Percentiles rank a stretch among this genome's conserved stretches.
Conservation (phyloP, 2,329 filamentous ascomycete species). For the Aspergillus sp. region DNA sequence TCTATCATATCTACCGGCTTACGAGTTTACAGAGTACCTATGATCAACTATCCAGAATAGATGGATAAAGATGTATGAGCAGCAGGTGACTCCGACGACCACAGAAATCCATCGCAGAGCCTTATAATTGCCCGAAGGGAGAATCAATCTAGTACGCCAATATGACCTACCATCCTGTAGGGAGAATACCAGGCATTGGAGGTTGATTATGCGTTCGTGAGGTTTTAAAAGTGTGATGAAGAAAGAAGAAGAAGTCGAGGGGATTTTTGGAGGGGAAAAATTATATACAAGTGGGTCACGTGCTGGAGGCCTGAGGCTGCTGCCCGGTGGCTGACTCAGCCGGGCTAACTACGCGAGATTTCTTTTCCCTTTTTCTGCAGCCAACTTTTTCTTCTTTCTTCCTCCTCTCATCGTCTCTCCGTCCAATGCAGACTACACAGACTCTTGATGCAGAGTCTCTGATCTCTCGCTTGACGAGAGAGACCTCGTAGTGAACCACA, state of each 20-base stretch:
- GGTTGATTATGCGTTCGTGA: conserved; percentile 51
- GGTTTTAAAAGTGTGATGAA: conserved; percentile 41
- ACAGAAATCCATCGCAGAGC: conserved; percentile 29
- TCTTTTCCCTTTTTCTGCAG: background rate
- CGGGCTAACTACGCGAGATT: background rate
- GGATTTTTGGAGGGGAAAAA: background rate
- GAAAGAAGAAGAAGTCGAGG: conserved; percentile 4
- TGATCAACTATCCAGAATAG: background rate
- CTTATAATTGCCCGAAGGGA: conserved; percentile 26
- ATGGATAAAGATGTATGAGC: conserved; percentile 33
- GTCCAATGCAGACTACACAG: too few species aligned
- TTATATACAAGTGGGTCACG: conserved; percentile 15
- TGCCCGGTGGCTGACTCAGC: background rate
- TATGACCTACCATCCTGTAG: conserved; percentile 49
- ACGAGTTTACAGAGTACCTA: background rate
- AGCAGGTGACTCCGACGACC: conserved; percentile 39
- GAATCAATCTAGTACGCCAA: conserved; percentile 46
- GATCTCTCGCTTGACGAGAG: too few species aligned
- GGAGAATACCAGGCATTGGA: conserved; percentile 36
- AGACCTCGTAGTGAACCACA: conserved; percentile 25
- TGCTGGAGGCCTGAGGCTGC: background rate
- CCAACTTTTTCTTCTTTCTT: background rate
- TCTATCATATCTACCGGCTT: too few species aligned
- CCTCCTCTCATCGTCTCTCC: background rate
- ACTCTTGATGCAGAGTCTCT: background rate